Conservation (phyloP, 2,329 filamentous ascomycete genomes). For the Talaromyces marneffei region DNA sequence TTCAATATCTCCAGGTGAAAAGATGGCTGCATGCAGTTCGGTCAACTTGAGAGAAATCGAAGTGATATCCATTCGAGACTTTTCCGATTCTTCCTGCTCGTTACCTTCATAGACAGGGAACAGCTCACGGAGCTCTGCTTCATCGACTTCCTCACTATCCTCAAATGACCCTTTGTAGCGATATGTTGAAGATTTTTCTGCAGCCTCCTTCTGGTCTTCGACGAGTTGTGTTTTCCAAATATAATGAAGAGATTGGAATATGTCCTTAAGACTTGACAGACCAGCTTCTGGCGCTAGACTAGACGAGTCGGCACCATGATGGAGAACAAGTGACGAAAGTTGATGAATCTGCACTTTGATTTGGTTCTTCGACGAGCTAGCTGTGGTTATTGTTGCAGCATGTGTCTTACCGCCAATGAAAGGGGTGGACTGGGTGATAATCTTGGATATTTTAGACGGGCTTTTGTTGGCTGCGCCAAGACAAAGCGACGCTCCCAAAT, state of each 20-base stretch:
- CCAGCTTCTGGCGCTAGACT: constrained; percentile 37
- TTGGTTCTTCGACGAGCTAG: constrained; percentile 21
- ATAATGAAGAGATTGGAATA: constrained; percentile 67
- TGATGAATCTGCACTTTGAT: constrained; percentile 35
- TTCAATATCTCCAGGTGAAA: constrained; percentile 26
- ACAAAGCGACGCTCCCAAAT: constrained; percentile 65
- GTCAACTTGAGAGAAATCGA: constrained; percentile 58
- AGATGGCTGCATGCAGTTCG: constrained; percentile 50
- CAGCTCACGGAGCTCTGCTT: constrained; percentile 69
- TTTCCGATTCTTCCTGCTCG: constrained; percentile 30
- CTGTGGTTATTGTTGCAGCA: constrained; percentile 17
- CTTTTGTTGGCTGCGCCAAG: constrained; percentile 19
- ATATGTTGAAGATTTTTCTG: constrained; percentile 70
- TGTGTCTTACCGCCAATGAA: constrained; percentile 31
- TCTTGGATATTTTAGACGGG: constrained; percentile 20
- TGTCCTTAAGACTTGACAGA: constrained; percentile 55
- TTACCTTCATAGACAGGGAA: constrained; percentile 70
- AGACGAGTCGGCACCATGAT: constrained; percentile 29
- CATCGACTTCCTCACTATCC: constrained; percentile 67
- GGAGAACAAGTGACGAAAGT: constrained; percentile 30
- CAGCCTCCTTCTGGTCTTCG: constrained; percentile 68
- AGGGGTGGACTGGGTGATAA: constrained; percentile 33
- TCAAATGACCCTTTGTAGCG: constrained; percentile 73
- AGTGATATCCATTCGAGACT: constrained; percentile 40
- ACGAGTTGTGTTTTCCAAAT: constrained; percentile 75